These are phyloP conservation scores for Aspergillus ustus DNA, from an alignment of 2,329 filamentous ascomycete species.

Conservation along the genomic window DNA sequence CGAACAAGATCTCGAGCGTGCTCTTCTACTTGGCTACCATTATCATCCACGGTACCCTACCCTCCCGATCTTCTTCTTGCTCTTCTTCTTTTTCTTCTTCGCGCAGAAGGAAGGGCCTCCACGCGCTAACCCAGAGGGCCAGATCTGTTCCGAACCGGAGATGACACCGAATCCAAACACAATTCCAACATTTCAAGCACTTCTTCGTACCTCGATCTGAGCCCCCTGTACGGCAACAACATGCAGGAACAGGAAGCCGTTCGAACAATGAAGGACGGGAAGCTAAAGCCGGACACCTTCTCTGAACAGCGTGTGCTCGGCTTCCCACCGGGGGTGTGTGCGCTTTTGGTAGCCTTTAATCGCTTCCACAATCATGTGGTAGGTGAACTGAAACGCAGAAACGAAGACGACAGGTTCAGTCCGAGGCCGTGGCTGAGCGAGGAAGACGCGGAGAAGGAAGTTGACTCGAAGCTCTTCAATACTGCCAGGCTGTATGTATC, in stretches of 20 bases:
- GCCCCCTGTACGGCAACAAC: constrained; percentile 72
- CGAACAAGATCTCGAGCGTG: constrained; percentile 72
- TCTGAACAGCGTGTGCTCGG: constrained; percentile 67
- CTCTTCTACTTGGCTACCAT: constrained; percentile 76
- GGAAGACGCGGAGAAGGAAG: too few species aligned
- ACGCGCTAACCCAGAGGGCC: too few species aligned
- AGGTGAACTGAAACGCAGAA: constrained; percentile 66
- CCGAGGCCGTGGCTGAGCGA: too few species aligned
- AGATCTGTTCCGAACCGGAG: constrained; percentile 70
- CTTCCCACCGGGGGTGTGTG: constrained; percentile 70
- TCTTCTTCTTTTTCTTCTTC: too few species aligned
- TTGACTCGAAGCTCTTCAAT: constrained; percentile 55
- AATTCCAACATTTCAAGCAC: constrained; percentile 67
- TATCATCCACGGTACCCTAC: constrained; percentile 62
- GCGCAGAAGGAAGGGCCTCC: too few species aligned
- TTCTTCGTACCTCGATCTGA: constrained; percentile 77
- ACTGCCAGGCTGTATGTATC: constrained; percentile 51
- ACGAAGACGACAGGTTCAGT: constrained; percentile 70
- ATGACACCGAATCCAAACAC: constrained; percentile 65
- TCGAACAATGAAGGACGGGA: constrained; percentile 66
- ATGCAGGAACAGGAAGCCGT: constrained; percentile 65
- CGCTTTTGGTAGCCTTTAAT: constrained; percentile 70
- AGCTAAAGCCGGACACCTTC: constrained; percentile 73
- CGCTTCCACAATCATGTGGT: constrained; percentile 73
- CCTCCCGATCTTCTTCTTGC: too few species aligned